Evolutionary conservation across 1,284 basidiomycete genomes (phyloP).

Genomic region (Pulveroboletus sp.): DNA sequence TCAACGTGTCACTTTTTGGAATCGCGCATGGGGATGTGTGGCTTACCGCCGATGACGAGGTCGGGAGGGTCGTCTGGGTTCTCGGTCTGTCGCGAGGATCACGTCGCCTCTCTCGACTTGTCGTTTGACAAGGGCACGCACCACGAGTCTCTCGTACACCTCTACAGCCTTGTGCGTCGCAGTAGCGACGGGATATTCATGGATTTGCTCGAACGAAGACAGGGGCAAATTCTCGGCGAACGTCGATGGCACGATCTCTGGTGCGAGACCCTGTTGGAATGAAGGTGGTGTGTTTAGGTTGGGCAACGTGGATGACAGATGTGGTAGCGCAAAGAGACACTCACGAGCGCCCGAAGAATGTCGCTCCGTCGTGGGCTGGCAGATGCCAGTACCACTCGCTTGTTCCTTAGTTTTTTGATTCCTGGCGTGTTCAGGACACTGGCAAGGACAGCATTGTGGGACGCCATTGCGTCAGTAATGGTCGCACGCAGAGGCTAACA

Average conservation of each 20-base stretch:
- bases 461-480: slow-evolving; percentile 13
- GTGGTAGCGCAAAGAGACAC: no score
- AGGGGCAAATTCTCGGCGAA: slow-evolving; percentile 84
- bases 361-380: slow-evolving; percentile 84
- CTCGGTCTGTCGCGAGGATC: slow-evolving; percentile 42
- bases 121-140: slow-evolving; percentile 36
- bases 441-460: slow-evolving; percentile 52
- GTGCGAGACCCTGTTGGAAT: slow-evolving; percentile 70
- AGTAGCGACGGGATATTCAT: slow-evolving; percentile 93
- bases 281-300: background rate
- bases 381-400: slow-evolving; percentile 83
- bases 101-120: background rate
- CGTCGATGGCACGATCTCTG: slow-evolving; percentile 86
- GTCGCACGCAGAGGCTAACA: no score
- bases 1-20: background rate
- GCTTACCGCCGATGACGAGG: slow-evolving; percentile 84
- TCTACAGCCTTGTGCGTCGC: slow-evolving; percentile 91
- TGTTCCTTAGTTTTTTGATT: slow-evolving; percentile 71
- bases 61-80: slow-evolving; percentile 87
- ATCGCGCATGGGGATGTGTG: background rate
- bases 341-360: slow-evolving; percentile 78
- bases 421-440: slow-evolving; percentile 72
- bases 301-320: background rate
- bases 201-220: slow-evolving; percentile 70
- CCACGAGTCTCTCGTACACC: slow-evolving; percentile 87